Conservation (phyloP, 352 stramenopile genomes). For the Globisporangium sylvaticum region DNA sequence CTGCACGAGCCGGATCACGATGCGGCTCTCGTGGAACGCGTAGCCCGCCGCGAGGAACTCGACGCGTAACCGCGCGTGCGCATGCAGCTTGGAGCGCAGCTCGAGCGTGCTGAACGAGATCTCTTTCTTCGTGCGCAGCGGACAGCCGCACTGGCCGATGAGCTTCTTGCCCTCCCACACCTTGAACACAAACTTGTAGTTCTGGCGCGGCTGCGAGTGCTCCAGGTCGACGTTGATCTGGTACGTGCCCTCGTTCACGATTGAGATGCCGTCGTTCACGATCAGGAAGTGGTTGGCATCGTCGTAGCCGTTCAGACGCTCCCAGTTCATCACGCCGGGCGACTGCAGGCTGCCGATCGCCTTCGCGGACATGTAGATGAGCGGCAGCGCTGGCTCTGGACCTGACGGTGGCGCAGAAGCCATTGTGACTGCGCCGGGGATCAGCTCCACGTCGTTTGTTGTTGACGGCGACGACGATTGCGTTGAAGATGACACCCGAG, state of each 20-base stretch:
- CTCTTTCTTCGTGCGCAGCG: slow-evolving; percentile 23
- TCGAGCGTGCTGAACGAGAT: slow-evolving; percentile 37
- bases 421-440: not conserved
- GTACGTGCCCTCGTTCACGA: slow-evolving; percentile 31
- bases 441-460: not conserved
- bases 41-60: slow-evolving; percentile 38
- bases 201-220: slow-evolving; percentile 21
- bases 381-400: slow-evolving; percentile 9
- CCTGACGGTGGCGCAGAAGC: not conserved
- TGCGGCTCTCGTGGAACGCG: slow-evolving; percentile 41
- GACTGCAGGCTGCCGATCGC: slow-evolving; percentile 24
- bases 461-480: not conserved
- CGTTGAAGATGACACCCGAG: not conserved
- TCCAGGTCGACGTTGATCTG: slow-evolving; percentile 43
- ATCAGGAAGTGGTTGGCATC: slow-evolving; percentile 18
- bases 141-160: slow-evolving; percentile 32
- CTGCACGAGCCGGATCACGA: slow-evolving; percentile 29
- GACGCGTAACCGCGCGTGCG: slow-evolving; percentile 31
- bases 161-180: slow-evolving; percentile 38
- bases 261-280: slow-evolving; percentile 29
- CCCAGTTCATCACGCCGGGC: slow-evolving; percentile 35
- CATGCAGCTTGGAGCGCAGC: slow-evolving; percentile 26
- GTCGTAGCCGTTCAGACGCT: slow-evolving; percentile 23
- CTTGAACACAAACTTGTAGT: slow-evolving; percentile 34
- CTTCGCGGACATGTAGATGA: slow-evolving; percentile 28